Evolutionary conservation across 805 yeast genomes (phyloP), one percentile per base, ranked within the genome.

Genomic region (Zygosaccharomyces lentus): DNA sequence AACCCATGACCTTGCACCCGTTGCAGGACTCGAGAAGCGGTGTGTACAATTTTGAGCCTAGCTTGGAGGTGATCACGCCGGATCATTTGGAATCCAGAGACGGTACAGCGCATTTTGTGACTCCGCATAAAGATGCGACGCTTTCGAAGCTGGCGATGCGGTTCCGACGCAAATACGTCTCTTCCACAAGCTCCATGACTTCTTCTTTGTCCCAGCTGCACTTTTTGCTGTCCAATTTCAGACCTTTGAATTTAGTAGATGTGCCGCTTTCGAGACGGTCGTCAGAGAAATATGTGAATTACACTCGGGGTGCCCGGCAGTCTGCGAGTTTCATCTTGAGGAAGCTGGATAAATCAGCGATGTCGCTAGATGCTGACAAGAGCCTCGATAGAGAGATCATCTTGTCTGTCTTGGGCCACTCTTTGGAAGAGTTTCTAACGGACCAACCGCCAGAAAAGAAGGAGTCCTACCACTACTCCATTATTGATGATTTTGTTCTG

Each of bases 111-210:
- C 65, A 69, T 3, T 90, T 82, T 56, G 74, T 81, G 7, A 75
- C 87, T 0, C 81, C 95, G 0, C 77, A 86, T 3, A 77, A 77
- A 56, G 96, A 91, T 67, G 49, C 59, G 9, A 58, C 57, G 0
- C 69, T 91, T 38, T 56, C 76, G 1, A 43, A 69, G 4, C 62
- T 84, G 8, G 81, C 91, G 0, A 52, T 55, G 6, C 34, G 47
- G 15, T 40, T 32, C 31, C 40, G 55, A 0, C 51, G 54, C 6
- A 57, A 58, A 41, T 91, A 73, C 59, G 78, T 76, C 47, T 85
- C 95, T 1, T 88, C 96, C 1, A 89, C 98, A 0, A 85, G 95
- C 15, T 85, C 96, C 1, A 76, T 91, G 86, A 90, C 98, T 0
- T 73, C 82, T 1, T 66, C 82, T 0, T 71, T 91, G 37, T 72